Conservation (phyloP, 345 rosid species). For the Gossypium bickii region DNA sequence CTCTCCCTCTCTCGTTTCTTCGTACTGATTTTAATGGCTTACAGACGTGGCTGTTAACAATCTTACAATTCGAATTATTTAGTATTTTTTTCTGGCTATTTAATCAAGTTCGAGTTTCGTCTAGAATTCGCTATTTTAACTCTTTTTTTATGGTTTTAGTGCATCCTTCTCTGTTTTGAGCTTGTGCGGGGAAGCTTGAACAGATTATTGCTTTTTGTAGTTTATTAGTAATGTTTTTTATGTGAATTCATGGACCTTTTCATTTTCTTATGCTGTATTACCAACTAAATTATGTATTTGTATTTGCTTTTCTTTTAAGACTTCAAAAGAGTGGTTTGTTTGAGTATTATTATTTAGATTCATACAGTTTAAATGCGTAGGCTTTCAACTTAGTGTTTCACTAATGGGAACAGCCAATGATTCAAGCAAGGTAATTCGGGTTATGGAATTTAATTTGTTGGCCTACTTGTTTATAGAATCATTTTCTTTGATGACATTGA, state of each 20-base stretch:
- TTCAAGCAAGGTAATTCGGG: constrained; percentile 37
- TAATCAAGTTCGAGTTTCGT: background rate
- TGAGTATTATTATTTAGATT: background rate
- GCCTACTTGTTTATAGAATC: background rate
- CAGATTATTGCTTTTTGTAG: background rate
- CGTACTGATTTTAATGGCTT: background rate
- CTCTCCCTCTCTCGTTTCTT: background rate
- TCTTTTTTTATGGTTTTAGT: background rate
- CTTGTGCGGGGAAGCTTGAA: background rate
- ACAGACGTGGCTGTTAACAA: background rate
- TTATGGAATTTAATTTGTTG: background rate
- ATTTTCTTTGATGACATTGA: background rate
- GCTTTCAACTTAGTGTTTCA: background rate
- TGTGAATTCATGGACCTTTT: background rate
- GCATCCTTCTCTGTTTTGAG: background rate
- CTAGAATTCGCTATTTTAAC: background rate
- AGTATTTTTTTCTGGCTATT: background rate
- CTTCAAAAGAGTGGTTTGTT: background rate
- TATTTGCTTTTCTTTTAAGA: background rate
- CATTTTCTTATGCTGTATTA: background rate
- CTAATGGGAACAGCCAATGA: constrained; percentile 52
- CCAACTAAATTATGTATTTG: background rate
- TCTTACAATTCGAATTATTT: background rate
- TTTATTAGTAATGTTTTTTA: background rate
- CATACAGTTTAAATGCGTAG: background rate